A percentile compares a stretch with the other conserved stretches of the same genome.
Conservation (phyloP, 2,329 filamentous ascomycete species). For the Polytolypa hystricis region DNA sequence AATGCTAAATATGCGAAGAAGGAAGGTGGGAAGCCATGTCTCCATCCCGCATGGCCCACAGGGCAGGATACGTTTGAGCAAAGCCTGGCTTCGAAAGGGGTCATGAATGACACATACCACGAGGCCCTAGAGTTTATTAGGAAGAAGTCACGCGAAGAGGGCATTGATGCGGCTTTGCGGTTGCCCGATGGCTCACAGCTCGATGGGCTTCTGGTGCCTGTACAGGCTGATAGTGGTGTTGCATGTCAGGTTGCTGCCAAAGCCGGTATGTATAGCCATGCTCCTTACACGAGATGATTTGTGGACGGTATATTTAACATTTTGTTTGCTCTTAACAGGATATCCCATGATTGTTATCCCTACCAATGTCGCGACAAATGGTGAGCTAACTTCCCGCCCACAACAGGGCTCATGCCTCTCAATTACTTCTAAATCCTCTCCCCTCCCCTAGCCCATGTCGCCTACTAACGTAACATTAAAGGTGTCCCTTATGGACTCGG, state of each 20-base stretch:
- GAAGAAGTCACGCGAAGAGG: conserved; percentile 45
- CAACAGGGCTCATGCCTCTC: too few relatives aligned
- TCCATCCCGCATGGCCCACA: conserved; percentile 53
- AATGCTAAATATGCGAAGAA: conserved; percentile 53
- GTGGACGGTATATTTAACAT: neutral
- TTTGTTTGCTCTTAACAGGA: conserved; percentile 36
- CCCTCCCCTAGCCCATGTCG: neutral
- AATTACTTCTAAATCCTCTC: neutral
- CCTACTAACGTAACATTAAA: neutral
- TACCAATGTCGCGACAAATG: conserved; percentile 39
- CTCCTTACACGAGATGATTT: neutral
- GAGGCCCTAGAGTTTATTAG: conserved; percentile 54
- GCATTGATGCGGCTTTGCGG: conserved; percentile 57
- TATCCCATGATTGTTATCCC: conserved; percentile 64
- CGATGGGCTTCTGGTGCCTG: conserved; percentile 55
- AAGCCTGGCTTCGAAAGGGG: conserved; percentile 49
- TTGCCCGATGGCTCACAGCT: conserved; percentile 31
- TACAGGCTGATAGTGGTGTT: conserved; percentile 39
- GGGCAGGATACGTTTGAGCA: conserved; percentile 63
- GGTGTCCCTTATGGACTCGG: conserved; percentile 54
- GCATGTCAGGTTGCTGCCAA: conserved; percentile 8
- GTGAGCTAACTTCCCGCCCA: conserved; percentile 13
- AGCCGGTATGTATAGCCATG: conserved; percentile 3
- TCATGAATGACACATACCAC: conserved; percentile 54
- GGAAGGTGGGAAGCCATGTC: conserved; percentile 54